Evolutionary conservation across 208 protist genomes (phyloP).

Genomic region (Leishmania lainsoni): DNA sequence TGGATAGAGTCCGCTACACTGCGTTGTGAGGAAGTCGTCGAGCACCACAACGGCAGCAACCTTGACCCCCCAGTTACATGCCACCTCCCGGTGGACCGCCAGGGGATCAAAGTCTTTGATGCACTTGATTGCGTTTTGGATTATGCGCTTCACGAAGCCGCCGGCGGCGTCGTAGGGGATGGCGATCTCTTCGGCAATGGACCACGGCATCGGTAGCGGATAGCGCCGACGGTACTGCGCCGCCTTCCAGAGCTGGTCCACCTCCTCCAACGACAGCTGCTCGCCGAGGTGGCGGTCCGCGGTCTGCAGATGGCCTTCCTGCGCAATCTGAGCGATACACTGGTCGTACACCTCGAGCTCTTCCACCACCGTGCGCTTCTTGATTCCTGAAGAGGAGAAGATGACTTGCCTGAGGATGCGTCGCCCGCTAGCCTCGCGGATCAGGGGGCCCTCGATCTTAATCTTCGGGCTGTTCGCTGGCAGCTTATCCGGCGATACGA

Average conservation of each 20-base stretch:
- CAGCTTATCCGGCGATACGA: slow-evolving; percentile 72
- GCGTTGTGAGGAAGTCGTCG: slow-evolving; percentile 60
- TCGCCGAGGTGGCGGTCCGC: slow-evolving; percentile 53
- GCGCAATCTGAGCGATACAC: slow-evolving; percentile 37
- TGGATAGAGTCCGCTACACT: slow-evolving; percentile 67
- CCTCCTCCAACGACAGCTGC: slow-evolving; percentile 69
- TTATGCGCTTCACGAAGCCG: slow-evolving; percentile 66
- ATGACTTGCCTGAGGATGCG: slow-evolving; percentile 71
- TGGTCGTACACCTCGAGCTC: slow-evolving; percentile 71
- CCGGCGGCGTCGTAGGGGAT: slow-evolving; percentile 69
- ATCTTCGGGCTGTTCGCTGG: slow-evolving; percentile 74
- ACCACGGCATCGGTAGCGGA: slow-evolving; percentile 57
- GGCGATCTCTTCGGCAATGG: slow-evolving; percentile 44
- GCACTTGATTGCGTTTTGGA: slow-evolving; percentile 59
- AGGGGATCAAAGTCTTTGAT: slow-evolving; percentile 58
- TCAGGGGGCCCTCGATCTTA: slow-evolving; percentile 69
- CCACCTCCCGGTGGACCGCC: slow-evolving; percentile 72
- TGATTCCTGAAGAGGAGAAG: slow-evolving; percentile 57
- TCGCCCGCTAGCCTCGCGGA: slow-evolving; percentile 44
- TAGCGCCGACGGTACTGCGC: slow-evolving; percentile 48
- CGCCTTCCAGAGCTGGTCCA: slow-evolving; percentile 79
- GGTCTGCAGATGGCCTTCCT: slow-evolving; percentile 38
- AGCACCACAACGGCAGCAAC: slow-evolving; percentile 72
- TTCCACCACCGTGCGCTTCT: slow-evolving; percentile 67
- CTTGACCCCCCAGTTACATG: slow-evolving; percentile 84